Evolutionary conservation across 768 basidiomycete species (phyloP), one percentile per base, ranked within the genome.

Genomic region (Lentinula guzmanii): DNA sequence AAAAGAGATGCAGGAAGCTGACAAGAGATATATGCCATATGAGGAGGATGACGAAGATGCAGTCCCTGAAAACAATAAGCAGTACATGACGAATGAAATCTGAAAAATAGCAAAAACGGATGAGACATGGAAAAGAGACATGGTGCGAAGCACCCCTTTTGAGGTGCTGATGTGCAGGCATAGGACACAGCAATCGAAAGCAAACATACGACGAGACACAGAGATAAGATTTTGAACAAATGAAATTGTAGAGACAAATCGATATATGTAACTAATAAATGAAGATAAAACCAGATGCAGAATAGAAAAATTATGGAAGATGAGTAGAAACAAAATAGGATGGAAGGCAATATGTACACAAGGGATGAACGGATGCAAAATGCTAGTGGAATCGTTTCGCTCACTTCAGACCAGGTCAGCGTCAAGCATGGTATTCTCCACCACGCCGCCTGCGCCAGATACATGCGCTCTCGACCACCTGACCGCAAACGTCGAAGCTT

Each of bases 401-500:
- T 56, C 41, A 56, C 51, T 16, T 61, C 54, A 63, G 31, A 57
- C 52, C 11, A 55, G 42, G 28, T 63, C 63, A 7, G 52, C 59
- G 65, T 76, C 75, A 62, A 82, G 72, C 63, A 77, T 72, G 80
- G 82, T 82, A 52, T 71, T 72, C 67, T 80, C 80, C 33, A 72
- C 80, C 33, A 72, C 67, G 48, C 68, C 67, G 52, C 70, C 66
- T 53, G 70, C 68, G 74, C 73, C 61, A 68, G 77, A 56, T 68
- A 71, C 67, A 70, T 85, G 79, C 43, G 71, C 74, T 66, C 77
- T 83, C 48, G 89, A 88, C 87, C 87, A 90, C 60, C 89, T 82
- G 69, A 90, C 80, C 46, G 90, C 90, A 69, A 86, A 92, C 42
- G 83, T 72, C 18, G 89, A 87, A 34, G 90, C 96, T 75, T 96